These are phyloP conservation scores for Lachancea nothofagi DNA, from an alignment of 805 yeast species.

Conservation along the genomic window DNA sequence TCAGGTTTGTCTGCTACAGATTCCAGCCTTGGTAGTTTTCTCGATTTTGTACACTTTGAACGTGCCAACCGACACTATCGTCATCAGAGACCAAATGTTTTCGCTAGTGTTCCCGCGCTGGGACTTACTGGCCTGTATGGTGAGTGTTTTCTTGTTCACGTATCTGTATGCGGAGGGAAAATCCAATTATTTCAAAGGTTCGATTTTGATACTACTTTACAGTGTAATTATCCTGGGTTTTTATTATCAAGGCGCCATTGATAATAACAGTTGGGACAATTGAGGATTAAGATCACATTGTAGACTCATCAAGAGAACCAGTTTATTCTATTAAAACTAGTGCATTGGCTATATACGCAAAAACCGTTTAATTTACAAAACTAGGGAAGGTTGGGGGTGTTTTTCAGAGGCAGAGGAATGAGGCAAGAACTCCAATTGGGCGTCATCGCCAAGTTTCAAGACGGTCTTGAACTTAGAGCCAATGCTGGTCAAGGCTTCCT, in stretches of 20 bases:
- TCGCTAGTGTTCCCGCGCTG: slow-evolving; percentile 89
- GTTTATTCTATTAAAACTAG: neutral
- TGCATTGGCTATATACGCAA: slow-evolving; percentile 4
- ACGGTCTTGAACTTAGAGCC: slow-evolving; percentile 87
- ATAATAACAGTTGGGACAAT: slow-evolving; percentile 11
- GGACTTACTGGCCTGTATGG: slow-evolving; percentile 83
- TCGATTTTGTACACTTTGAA: slow-evolving; percentile 49
- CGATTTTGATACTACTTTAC: slow-evolving; percentile 75
- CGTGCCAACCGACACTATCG: slow-evolving; percentile 26
- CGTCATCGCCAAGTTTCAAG: slow-evolving; percentile 66
- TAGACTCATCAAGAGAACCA: neutral
- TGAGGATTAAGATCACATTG: neutral
- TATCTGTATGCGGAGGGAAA: slow-evolving; percentile 96
- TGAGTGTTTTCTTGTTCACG: slow-evolving; percentile 83
- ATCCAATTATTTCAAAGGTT: slow-evolving; percentile 92
- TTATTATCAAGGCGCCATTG: slow-evolving; percentile 46
- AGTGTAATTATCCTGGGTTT: slow-evolving; percentile 74
- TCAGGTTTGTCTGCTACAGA: slow-evolving; percentile 89
- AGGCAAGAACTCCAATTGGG: slow-evolving; percentile 66
- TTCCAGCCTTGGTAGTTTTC: slow-evolving; percentile 81
- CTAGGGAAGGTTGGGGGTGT: slow-evolving; percentile 31
- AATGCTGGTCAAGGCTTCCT: slow-evolving; percentile 58
- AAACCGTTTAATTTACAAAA: slow-evolving; percentile 26
- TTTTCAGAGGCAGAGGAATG: slow-evolving; percentile 32
- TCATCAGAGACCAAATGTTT: slow-evolving; percentile 47